phyloP scores from a whole-genome alignment of 176 grass and related monocot genomes.

The Phyllostachys edulis region DNA sequence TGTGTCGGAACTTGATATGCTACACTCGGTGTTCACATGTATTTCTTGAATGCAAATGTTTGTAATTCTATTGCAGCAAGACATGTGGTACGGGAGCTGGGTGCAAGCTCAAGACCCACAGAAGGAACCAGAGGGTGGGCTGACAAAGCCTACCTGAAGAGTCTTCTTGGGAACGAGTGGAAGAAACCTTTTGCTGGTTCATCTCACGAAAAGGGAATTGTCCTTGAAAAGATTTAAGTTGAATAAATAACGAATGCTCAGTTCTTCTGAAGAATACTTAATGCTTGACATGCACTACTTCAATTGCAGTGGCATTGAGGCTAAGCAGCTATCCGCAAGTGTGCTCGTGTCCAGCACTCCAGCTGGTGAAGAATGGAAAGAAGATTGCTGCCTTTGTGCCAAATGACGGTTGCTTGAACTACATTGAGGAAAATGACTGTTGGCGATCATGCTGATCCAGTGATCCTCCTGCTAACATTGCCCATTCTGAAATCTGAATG shows the following conservation, averaged over 20 bases:
- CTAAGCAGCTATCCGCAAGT: conserved; percentile 78
- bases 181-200: conserved; percentile 85
- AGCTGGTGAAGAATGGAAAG: conserved; percentile 78
- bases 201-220: conserved; percentile 77
- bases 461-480: not conserved
- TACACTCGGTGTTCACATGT: not conserved
- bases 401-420: conserved; percentile 84
- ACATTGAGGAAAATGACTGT: conserved; percentile 53
- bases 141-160: conserved; percentile 78
- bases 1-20: not conserved
- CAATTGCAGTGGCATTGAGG: conserved; percentile 60
- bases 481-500: not conserved
- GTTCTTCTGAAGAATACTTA: not conserved
- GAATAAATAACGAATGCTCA: too few species aligned
- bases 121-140: conserved; percentile 76
- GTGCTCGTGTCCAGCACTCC: conserved; percentile 50
- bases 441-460: not conserved
- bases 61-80: conserved; percentile 40
- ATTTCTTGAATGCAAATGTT: not conserved
- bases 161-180: conserved; percentile 79
- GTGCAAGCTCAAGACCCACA: conserved; percentile 75
- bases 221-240: conserved; percentile 75
- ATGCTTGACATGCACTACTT: not conserved
- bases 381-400: conserved; percentile 82
- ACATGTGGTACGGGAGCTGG: conserved; percentile 80